Percentiles rank a stretch among this genome's conserved stretches.
These are phyloP conservation scores for Solanum corneliomulleri DNA, from an alignment of 257 asterid species.

Conservation along the genomic window DNA sequence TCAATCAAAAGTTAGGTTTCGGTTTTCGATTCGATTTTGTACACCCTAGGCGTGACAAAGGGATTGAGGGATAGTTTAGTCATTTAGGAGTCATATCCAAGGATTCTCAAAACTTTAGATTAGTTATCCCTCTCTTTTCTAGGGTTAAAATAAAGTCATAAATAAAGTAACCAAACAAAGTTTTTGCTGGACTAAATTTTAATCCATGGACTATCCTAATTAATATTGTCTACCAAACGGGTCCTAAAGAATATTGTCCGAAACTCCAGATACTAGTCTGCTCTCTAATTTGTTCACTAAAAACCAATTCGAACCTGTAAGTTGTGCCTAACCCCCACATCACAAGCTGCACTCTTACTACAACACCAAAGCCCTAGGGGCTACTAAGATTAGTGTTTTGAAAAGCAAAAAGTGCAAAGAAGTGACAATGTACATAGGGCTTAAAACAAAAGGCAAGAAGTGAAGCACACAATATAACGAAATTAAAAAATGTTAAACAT, in stretches of 20 bases:
- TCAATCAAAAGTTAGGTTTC: too few relatives aligned
- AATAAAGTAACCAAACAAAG: neutral
- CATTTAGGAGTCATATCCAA: neutral
- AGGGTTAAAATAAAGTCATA: neutral
- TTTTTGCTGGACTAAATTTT: neutral
- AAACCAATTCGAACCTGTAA: neutral
- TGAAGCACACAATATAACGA: neutral
- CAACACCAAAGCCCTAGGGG: neutral
- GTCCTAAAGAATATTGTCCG: neutral
- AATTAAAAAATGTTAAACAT: neutral
- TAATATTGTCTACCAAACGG: neutral
- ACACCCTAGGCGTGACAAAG: neutral
- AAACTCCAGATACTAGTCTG: neutral
- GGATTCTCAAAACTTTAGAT: neutral
- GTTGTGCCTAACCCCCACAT: neutral
- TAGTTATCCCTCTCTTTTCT: neutral
- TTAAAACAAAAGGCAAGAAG: neutral
- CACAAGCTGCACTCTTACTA: neutral
- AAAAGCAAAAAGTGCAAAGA: neutral
- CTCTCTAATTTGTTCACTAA: neutral
- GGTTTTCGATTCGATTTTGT: too few relatives aligned
- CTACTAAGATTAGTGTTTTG: neutral
- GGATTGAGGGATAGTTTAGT: neutral
- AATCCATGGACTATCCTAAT: neutral
- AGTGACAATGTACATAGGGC: neutral